Percentiles rank a stretch among this genome's conserved stretches.
Conservation (phyloP, 176 grass and related monocot genomes). For the Juncus inflexus region DNA sequence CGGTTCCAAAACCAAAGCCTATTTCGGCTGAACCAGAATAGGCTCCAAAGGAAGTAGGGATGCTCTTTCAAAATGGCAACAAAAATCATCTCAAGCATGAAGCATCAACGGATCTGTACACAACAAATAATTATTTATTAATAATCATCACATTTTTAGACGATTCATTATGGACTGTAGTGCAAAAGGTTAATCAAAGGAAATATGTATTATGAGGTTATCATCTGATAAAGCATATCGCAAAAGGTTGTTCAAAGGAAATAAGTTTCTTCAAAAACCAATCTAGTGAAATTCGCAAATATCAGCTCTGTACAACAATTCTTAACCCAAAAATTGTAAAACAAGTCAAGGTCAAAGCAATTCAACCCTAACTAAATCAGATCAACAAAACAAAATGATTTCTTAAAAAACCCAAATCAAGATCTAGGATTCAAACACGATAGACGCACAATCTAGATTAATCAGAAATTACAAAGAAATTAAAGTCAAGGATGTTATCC, state of each 20-base stretch:
- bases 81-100: slow-evolving; percentile 33
- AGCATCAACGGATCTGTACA: slow-evolving; percentile 19
- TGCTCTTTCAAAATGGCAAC: slow-evolving; percentile 38
- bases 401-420: not conserved
- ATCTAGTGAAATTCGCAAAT: too few relatives aligned
- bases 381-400: not conserved
- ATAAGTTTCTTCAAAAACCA: too few relatives aligned
- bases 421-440: slow-evolving; percentile 1
- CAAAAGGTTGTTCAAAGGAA: too few relatives aligned
- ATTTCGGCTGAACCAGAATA: slow-evolving; percentile 59
- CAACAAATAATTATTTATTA: not conserved
- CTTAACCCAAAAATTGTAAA: not conserved
- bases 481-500: slow-evolving; percentile 7
- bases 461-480: not conserved
- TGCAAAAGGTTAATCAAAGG: too few relatives aligned
- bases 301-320: not conserved
- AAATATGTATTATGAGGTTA: too few relatives aligned
- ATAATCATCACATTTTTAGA: too few relatives aligned
- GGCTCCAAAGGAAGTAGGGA: slow-evolving; percentile 51
- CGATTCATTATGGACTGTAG: too few relatives aligned
- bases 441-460: not conserved
- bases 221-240: too few relatives aligned
- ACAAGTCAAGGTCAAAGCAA: slow-evolving; percentile 1
- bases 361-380: not conserved
- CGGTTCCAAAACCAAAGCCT: slow-evolving; percentile 20